A percentile compares a stretch with the other conserved stretches of the same genome.
Evolutionary conservation across 1,139 yeast species (phyloP).

Genomic region (Zygosaccharomyces pseudobailii): DNA sequence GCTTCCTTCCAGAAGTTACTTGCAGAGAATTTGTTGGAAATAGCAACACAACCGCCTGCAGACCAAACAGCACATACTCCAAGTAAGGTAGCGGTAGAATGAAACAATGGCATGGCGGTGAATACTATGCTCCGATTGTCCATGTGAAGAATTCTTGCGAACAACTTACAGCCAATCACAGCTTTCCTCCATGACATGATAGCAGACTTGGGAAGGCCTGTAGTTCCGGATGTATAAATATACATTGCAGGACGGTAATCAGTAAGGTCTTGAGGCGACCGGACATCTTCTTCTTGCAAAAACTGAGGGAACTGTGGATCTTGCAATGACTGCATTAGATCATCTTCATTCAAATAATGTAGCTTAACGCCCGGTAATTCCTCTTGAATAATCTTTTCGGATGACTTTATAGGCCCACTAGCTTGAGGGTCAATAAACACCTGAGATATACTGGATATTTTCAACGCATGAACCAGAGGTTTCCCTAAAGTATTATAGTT

Average conservation of each 20-base stretch:
- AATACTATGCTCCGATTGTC: constrained; percentile 55
- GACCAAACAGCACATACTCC: constrained; percentile 74
- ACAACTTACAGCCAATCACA: constrained; percentile 59
- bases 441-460: constrained; percentile 58
- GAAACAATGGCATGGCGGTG: constrained; percentile 95
- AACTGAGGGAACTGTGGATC: constrained; percentile 48
- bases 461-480: constrained; percentile 76
- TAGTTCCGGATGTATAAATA: constrained; percentile 91
- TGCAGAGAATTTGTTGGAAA: constrained; percentile 80
- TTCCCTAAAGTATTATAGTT: constrained; percentile 74
- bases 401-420: constrained; percentile 48
- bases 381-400: constrained; percentile 45
- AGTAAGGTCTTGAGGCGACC: constrained; percentile 48
- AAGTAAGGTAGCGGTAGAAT: constrained; percentile 86
- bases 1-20: constrained; percentile 91
- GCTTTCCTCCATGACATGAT: constrained; percentile 89
- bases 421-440: constrained; percentile 76
- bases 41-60: constrained; percentile 69
- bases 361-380: constrained; percentile 40
- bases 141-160: constrained; percentile 66
- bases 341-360: constrained; percentile 53
- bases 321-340: constrained; percentile 40
- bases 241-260: constrained; percentile 65
- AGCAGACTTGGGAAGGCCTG: constrained; percentile 94
- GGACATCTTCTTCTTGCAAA: constrained; percentile 50